Base-by-base conservation (phyloP, 345 rosid species). In the Ceriops decandra region DNA sequence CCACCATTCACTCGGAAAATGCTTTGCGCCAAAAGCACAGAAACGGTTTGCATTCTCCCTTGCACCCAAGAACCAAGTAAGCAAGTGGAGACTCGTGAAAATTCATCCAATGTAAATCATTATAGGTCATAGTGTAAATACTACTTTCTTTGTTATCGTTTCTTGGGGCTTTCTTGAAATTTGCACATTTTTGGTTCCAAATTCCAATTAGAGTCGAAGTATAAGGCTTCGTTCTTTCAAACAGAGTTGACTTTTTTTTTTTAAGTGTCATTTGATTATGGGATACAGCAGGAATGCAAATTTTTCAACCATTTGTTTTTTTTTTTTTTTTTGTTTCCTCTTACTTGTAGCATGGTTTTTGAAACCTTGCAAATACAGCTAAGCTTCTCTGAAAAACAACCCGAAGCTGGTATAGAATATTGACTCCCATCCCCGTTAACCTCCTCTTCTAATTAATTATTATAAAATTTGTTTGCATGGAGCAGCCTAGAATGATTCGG, bases 1-100 rank as follows among this genome's bases (percentile, higher is more conserved):
- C 74, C 1, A 68, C 77, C 0, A 4, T 71, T 68, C 67, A 76
- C 69, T 60, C 76, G 8, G 77, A 79, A 67, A 58, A 75, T 53
- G 81, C 54, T 31, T 76, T 74, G 3, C 54, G 63, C 9, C 68
- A 73, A 31, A 71, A 72, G 32, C 83, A 53, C 24, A 57, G 67
- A 69, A 62, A 76, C 21, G 87, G 76, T 64, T 57, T 68, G 59
- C 72, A 75, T 30, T 85, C 91, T 46, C 85, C 87, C 0, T 42
- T 89, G 76, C 77, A 74, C 68, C 64, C 62, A 5, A 65, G 38
- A 27, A 54, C 69, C 57, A 61, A 20, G 49, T 36, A 6, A 60
- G 20, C 17, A 35, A 3, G 10, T 15, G 21, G 7, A 17, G 54
- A 62, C 9, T 54, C 10, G 28, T 16, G 24, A 22, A 51, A 57